Evolutionary conservation across 1,139 yeast genomes (phyloP), one percentile per base, ranked within the genome.

Genomic region (Scheffersomyces parashehatae): DNA sequence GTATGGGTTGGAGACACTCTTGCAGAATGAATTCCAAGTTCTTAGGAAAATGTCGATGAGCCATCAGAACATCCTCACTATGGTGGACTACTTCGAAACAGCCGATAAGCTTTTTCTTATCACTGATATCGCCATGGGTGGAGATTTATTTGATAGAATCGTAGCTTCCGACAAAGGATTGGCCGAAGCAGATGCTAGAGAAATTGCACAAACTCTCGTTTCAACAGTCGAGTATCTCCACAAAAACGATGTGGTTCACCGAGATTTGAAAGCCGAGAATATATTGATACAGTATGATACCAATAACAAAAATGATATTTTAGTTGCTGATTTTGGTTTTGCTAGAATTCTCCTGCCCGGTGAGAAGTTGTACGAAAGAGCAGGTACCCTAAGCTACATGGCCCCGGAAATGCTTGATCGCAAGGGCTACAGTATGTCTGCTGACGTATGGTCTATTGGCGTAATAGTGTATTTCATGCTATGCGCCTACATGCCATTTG

Each of bases 371-470:
- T 47, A 50, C 34, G 70, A 68, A 13, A 51, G 60, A 8, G 75
- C 82, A 32, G 93, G 95, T 0, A 86, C 95, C 0, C 75, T 86
- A 11, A 83, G 89, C 28, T 86, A 86, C 60, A 80, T 86, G 79
- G 85, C 90, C 0, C 90, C 90, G 0, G 90, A 85, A 56, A 78
- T 83, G 49, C 50, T 71, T 29, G 70, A 77, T 44, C 61, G 69
- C 16, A 68, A 77, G 31, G 84, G 85, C 14, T 86, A 85, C 54
- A 78, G 79, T 16, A 73, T 68, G 50, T 75, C 77, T 1, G 85
- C 84, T 0, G 95, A 86, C 58, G 72, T 85, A 30, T 86, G 95
- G 95, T 86, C 93, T 0, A 68, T 85, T 24, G 93, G 93, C 1
- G 91, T 85, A 5, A 68, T 84, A 34, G 76, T 85, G 1, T 86